A percentile compares a stretch with the other conserved stretches of the same genome.
Evolutionary conservation across 495 filamentous ascomycete species (phyloP).

Genomic region (Talaromyces adpressus): DNA sequence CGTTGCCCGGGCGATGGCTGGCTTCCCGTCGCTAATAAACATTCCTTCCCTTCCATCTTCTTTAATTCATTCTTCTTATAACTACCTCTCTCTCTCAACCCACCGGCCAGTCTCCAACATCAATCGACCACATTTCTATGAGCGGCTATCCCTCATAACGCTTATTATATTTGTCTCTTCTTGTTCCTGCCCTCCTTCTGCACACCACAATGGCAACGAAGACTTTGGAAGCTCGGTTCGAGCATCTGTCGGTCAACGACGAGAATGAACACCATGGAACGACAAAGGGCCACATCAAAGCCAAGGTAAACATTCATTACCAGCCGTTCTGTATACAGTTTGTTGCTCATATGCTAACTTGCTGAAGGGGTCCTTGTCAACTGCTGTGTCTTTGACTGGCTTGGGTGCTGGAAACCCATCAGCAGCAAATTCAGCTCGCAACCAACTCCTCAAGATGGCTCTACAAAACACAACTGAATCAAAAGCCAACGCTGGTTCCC

Average conservation of each 20-base stretch:
- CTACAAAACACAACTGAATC: conserved; percentile 63
- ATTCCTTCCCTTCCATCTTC: background rate
- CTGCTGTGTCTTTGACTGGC: conserved; percentile 45
- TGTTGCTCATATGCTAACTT: conserved; percentile 21
- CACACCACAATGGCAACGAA: conserved; percentile 46
- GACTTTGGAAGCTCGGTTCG: conserved; percentile 70
- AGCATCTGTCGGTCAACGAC: conserved; percentile 74
- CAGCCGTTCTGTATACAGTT: background rate
- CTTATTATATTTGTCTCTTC: background rate
- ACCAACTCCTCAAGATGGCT: conserved; percentile 74
- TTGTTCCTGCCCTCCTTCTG: conserved; percentile 8
- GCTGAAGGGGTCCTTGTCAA: conserved; percentile 36
- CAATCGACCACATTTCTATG: background rate
- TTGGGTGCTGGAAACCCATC: conserved; percentile 45
- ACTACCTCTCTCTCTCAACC: background rate
- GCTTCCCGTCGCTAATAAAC: conserved; percentile 4
- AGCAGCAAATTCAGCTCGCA: conserved; percentile 51
- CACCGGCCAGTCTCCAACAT: background rate
- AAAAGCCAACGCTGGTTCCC: conserved; percentile 35
- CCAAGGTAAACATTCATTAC: conserved; percentile 49
- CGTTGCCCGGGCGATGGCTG: conserved; percentile 33
- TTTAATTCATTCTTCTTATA: background rate
- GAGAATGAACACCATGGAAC: conserved; percentile 58
- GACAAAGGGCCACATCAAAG: conserved; percentile 49
- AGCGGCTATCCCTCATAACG: background rate